Evolutionary conservation across 2,329 filamentous ascomycete genomes (phyloP), one percentile per base, ranked within the genome.

Genomic region (Colletotrichum limetticola): DNA sequence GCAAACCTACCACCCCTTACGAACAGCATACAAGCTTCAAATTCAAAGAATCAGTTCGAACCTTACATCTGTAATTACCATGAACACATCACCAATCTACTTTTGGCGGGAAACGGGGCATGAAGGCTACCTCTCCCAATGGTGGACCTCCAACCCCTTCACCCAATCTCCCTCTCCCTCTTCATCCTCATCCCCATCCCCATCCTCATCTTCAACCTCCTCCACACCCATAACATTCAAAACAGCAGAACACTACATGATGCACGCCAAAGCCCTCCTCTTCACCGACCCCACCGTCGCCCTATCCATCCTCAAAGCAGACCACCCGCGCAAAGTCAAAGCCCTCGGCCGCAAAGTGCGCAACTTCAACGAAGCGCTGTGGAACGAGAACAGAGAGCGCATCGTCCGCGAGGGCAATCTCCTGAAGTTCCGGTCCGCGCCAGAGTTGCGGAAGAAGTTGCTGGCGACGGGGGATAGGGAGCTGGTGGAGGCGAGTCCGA

Each of bases 401-500:
- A 88, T 94, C 62, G 92, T 93, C 0, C 83, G 85, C 42, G 83
- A 87, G 19, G 91, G 88, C 2, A 92, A 86, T 66, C 84, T 85
- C 61, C 84, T 87, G 76, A 93, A 93, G 77, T 93, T 93, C 76
- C 89, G 86, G 4, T 76, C 75, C 16, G 82, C 83, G n/a, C 57
- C 75, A 79, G 77, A 83, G n/a, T 78, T 93, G 75, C 83, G 80
- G 61, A 81, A 79, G 32, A 79, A 83, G 81, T 77, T 94, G 74
- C 79, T 93, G 56, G 84, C 78, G 8, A 93, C 92, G 1, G 90
- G 88, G 0, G 86, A 90, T 5, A 82, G 87, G 58, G 87, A 91
- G 79, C 77, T 94, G 26, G 89, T 93, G 2, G 91, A 92, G 82
- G 90, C 90, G 37, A 86, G 86, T 71, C 89, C 91, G 12, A 84